A percentile compares a stretch with the other conserved stretches of the same genome.
These are phyloP conservation scores for Agaricus subrufescens DNA, from an alignment of 768 basidiomycete genomes.

Conservation along the genomic window DNA sequence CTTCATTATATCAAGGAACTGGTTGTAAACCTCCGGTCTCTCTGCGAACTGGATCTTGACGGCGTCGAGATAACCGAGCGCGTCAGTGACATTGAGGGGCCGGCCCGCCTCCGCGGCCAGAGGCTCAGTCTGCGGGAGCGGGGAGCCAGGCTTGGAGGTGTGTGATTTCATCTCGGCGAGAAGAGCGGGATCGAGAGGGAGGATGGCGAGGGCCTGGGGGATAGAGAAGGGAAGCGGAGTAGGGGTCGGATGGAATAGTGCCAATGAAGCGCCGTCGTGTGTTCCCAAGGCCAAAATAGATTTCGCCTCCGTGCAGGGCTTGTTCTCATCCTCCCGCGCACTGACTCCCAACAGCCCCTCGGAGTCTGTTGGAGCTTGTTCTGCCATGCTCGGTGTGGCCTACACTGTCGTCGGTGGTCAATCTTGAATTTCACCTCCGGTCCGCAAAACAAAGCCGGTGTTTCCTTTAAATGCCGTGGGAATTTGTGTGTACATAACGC, in stretches of 20 bases:
- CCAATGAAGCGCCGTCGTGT: constrained; percentile 16
- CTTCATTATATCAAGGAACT: constrained; percentile 97
- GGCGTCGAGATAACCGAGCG: constrained; percentile 88
- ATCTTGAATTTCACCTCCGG: background rate
- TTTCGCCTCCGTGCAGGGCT: constrained; percentile 23
- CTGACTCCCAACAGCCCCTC: constrained; percentile 3
- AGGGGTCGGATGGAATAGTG: constrained; percentile 15
- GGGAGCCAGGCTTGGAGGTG: constrained; percentile 31
- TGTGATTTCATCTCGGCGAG: constrained; percentile 20
- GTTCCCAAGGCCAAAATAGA: constrained; percentile 27
- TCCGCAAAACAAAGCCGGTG: background rate
- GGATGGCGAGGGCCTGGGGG: constrained; percentile 16
- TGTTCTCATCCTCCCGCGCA: constrained; percentile 17
- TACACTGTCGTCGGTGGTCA: background rate
- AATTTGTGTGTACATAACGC: background rate
- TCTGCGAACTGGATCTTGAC: constrained; percentile 90
- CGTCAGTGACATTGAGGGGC: constrained; percentile 89
- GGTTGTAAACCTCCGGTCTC: constrained; percentile 91
- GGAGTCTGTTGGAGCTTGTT: background rate
- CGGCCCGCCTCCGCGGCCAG: constrained; percentile 35
- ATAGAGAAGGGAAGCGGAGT: constrained; percentile 20
- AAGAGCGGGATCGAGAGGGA: background rate
- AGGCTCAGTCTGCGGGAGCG: constrained; percentile 31
- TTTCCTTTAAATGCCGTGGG: constrained; percentile 7
- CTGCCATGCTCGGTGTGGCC: background rate